phyloP scores from a whole-genome alignment of 1,284 basidiomycete species.

The Stygiomarasmius scandens region DNA sequence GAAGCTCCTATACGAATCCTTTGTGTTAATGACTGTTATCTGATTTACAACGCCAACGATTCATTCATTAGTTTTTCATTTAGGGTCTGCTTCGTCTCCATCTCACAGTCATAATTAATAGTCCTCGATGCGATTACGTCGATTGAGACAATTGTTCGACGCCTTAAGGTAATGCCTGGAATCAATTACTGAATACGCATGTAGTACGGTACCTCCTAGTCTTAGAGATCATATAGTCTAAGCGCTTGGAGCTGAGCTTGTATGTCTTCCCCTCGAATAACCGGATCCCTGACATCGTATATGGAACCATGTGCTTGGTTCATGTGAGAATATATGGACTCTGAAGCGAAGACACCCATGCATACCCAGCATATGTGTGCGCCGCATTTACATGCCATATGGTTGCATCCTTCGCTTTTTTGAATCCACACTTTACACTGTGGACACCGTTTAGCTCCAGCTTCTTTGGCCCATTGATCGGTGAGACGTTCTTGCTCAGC shows the following conservation, averaged over 20 bases:
- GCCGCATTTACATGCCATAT: constrained; percentile 55
- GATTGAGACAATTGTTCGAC: no score
- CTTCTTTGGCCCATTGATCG: constrained; percentile 39
- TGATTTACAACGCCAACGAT: no score
- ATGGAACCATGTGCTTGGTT: constrained; percentile 45
- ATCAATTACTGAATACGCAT: no score
- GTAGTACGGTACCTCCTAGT: no score
- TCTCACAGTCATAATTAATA: no score
- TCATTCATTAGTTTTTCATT: no score
- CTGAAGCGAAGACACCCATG: constrained; percentile 33
- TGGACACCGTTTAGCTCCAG: constrained; percentile 43
- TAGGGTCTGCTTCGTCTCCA: no score
- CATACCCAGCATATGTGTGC: constrained; percentile 61
- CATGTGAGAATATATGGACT: constrained; percentile 57
- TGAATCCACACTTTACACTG: constrained; percentile 48
- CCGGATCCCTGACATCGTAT: constrained; percentile 12
- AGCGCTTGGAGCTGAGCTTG: neutral
- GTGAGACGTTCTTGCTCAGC: constrained; percentile 48
- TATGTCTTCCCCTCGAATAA: neutral
- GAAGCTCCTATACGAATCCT: no score
- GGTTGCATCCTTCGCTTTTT: constrained; percentile 59
- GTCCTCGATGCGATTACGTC: no score
- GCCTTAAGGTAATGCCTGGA: no score
- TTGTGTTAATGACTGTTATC: no score
- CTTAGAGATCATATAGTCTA: neutral